These are phyloP conservation scores for Volutella citrinella DNA, from an alignment of 2,329 filamentous ascomycete genomes.

Conservation along the genomic window DNA sequence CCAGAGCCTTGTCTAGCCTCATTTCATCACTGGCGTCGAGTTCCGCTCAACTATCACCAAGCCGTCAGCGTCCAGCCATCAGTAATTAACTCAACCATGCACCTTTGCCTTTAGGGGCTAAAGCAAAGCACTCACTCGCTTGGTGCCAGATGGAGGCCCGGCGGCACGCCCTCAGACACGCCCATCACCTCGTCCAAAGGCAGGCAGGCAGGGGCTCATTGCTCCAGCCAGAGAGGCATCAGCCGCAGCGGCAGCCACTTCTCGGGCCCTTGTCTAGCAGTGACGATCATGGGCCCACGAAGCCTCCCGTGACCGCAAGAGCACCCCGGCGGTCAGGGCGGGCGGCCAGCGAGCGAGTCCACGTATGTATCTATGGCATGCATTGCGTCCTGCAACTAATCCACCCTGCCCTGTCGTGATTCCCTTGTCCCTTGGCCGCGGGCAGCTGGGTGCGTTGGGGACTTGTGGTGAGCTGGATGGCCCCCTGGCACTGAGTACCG, in stretches of 20 bases:
- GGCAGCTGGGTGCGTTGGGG: constrained; percentile 27
- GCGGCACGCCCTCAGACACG: too few species aligned
- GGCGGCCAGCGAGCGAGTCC: constrained; percentile 22
- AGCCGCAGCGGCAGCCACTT: too few species aligned
- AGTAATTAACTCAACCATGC: too few species aligned
- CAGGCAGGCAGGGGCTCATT: too few species aligned
- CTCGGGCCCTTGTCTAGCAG: constrained; percentile 23
- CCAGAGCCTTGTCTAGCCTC: too few species aligned
- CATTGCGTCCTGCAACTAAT: constrained; percentile 31
- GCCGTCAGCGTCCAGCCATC: too few species aligned
- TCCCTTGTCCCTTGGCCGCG: constrained; percentile 13
- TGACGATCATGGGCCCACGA: constrained; percentile 24
- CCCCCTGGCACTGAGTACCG: constrained; percentile 12
- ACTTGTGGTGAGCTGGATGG: constrained; percentile 9
- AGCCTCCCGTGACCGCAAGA: constrained; percentile 22
- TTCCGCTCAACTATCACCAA: too few species aligned
- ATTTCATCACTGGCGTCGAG: too few species aligned
- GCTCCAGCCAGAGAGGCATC: too few species aligned
- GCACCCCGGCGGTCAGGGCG: constrained; percentile 22
- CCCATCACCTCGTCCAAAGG: too few species aligned
- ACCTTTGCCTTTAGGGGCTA: constrained; percentile 8
- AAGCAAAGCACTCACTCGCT: constrained; percentile 11
- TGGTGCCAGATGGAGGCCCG: too few species aligned
- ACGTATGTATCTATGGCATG: constrained; percentile 30
- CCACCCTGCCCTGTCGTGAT: constrained; percentile 15